Conservation (phyloP, 1,284 basidiomycete species). For the Naganishia albida region DNA sequence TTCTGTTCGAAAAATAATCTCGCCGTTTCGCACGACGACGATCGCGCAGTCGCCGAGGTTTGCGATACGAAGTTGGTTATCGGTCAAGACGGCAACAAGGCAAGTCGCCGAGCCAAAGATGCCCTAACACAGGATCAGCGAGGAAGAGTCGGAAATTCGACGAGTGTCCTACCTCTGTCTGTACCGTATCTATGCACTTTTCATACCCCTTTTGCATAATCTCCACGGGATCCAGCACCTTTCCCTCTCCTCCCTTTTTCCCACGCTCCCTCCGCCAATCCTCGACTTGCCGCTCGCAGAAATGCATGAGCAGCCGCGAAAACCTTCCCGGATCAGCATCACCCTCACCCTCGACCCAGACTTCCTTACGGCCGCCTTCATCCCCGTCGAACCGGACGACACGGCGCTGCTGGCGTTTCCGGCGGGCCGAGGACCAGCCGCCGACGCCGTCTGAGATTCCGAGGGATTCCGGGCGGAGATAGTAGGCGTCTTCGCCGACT, state of each 20-base stretch:
- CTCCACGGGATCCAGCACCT: slow-evolving; percentile 58
- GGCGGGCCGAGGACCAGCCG: slow-evolving; percentile 42
- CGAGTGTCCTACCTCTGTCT: slow-evolving; percentile 49
- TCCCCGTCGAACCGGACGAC: slow-evolving; percentile 11
- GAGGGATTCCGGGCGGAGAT: slow-evolving; percentile 48
- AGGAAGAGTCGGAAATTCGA: slow-evolving; percentile 3
- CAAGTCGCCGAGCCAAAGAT: slow-evolving; percentile 61
- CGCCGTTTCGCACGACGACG: slow-evolving; percentile 74
- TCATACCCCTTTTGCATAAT: slow-evolving; percentile 63
- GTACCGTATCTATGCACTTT: slow-evolving; percentile 56
- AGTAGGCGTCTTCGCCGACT: slow-evolving; percentile 55
- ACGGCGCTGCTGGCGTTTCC: slow-evolving; percentile 13
- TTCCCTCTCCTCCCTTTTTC: not conserved
- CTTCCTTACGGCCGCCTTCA: slow-evolving; percentile 1
- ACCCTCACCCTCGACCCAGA: slow-evolving; percentile 15
- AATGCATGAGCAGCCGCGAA: slow-evolving; percentile 51
- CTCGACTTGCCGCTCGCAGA: slow-evolving; percentile 46
- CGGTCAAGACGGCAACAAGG: slow-evolving; percentile 60
- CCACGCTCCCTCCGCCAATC: slow-evolving; percentile 5
- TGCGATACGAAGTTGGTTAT: slow-evolving; percentile 80
- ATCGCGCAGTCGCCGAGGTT: slow-evolving; percentile 91
- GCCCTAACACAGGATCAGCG: slow-evolving; percentile 46
- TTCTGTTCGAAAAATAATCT: slow-evolving; percentile 80
- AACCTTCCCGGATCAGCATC: slow-evolving; percentile 49
- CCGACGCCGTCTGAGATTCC: slow-evolving; percentile 56